A percentile compares a stretch with the other conserved stretches of the same genome.
Conservation (phyloP, 331 rosid species). For the Arachis monticola region DNA sequence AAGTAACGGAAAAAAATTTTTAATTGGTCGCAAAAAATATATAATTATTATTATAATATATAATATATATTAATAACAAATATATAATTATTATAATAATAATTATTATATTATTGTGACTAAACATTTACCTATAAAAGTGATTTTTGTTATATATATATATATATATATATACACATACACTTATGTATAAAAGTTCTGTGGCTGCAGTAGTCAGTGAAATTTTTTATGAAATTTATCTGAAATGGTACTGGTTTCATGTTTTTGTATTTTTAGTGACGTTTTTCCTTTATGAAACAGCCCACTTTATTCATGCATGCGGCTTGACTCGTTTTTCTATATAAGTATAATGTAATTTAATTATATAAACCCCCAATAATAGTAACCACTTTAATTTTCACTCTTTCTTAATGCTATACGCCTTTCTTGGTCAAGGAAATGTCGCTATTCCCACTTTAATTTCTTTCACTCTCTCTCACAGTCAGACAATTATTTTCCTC, state of each 20-base stretch:
- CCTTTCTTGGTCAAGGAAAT: constrained; percentile 55
- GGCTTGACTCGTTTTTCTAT: constrained; percentile 56
- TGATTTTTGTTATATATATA: too few species aligned
- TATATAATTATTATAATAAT: too few species aligned
- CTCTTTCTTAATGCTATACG: constrained; percentile 51
- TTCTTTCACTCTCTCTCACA: constrained; percentile 36
- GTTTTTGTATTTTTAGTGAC: constrained; percentile 25
- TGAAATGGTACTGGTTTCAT: constrained; percentile 41
- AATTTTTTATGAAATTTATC: constrained; percentile 39
- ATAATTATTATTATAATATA: too few species aligned
- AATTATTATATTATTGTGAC: too few species aligned
- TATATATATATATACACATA: too few species aligned
- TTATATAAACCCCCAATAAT: too few species aligned
- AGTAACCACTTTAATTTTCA: constrained; percentile 48
- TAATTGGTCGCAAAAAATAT: too few species aligned
- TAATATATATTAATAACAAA: too few species aligned
- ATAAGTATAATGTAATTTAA: too few species aligned
- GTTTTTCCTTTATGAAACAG: constrained; percentile 35
- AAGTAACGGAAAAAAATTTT: too few species aligned
- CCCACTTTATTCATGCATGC: constrained; percentile 55
- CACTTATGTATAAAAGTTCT: not conserved
- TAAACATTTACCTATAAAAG: too few species aligned
- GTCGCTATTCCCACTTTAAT: constrained; percentile 45
- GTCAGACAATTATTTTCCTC: constrained; percentile 22
- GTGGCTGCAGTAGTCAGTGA: constrained; percentile 25